Base-by-base conservation (phyloP, 805 yeast species). In the Myxozyma kluyveri region DNA sequence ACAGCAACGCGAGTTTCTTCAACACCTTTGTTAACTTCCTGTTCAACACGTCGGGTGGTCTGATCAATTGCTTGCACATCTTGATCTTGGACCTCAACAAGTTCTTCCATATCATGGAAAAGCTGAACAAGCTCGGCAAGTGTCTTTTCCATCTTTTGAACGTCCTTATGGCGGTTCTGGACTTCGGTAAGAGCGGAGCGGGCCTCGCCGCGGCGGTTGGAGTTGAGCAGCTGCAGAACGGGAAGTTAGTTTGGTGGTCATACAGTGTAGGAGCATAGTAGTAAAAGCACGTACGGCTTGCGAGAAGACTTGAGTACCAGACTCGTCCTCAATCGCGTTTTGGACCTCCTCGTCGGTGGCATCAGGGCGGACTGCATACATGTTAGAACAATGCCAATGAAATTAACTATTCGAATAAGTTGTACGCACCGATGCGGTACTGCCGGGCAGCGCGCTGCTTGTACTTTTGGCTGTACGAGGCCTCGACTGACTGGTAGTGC, bases 51-150 rank as follows among this genome's bases (percentile, higher is more conserved):
- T 54, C 75, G 81, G 56, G 90, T 86, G 64, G 87, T 84, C 61
- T 86, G 82, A 67, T 89, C 89, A 59, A 88, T 82, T 65, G 82
- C 86, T 66, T 84, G 86, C 61, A 93, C 83, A 56, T 85, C 82
- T 62, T 81, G 88, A 70, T 90, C 96, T 75, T 93, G 98, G 72
- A 90, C 96, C 62, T 91, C 88, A 43, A 91, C 97, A 72, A 93
- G 76, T 67, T 87, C 87, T 72, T 93, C 97, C 93, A 93, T 88
- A 68, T 93, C 98, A 65, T 85, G 86, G 76, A 93, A 89, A 68
- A 93, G 80, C 74, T 88, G 96, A 38, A 95, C 87, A 71, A 93
- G 80, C 72, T 93, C 99, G 33, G 91, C 88, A 86, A 93, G 89
- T 54, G 96, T 85, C 73, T 88, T 83, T 72, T 91, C 98, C 71